These are phyloP conservation scores for Porphyra umbilicalis DNA, from an alignment of 31 red algal genomes.

Conservation along the genomic window DNA sequence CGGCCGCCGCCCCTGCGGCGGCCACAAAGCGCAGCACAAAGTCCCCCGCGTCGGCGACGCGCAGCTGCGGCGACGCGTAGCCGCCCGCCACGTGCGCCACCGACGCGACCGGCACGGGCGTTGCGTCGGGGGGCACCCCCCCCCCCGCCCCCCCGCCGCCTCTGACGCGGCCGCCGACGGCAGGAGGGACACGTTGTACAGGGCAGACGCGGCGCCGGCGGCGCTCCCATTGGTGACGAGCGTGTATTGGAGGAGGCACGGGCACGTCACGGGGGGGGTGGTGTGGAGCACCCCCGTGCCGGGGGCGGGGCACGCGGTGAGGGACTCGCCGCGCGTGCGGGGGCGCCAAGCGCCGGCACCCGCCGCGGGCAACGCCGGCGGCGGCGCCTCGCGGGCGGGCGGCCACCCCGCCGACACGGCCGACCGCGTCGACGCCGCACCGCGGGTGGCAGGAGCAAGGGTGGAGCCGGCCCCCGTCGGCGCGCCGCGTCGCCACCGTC, in stretches of 20 bases:
- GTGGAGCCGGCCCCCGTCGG: too few relatives aligned
- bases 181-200: background rate
- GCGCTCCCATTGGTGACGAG: background rate
- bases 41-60: background rate
- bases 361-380: too few relatives aligned
- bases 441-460: too few relatives aligned
- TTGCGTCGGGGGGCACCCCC: too few relatives aligned
- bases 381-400: too few relatives aligned
- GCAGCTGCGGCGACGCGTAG: background rate
- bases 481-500: too few relatives aligned
- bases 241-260: background rate
- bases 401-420: too few relatives aligned
- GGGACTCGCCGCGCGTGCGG: background rate
- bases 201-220: background rate
- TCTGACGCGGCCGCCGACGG: background rate
- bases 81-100: background rate
- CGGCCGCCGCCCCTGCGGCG: background rate
- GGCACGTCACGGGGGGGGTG: background rate
- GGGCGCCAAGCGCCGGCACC: background rate
- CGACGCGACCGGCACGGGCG: background rate
- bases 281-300: background rate
- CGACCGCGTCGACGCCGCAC: too few relatives aligned
- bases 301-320: background rate
- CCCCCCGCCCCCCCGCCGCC: background rate
- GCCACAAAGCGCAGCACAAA: background rate